Conservation (phyloP, 2,329 filamentous ascomycete species). For the Pseudogymnoascus sp. region DNA sequence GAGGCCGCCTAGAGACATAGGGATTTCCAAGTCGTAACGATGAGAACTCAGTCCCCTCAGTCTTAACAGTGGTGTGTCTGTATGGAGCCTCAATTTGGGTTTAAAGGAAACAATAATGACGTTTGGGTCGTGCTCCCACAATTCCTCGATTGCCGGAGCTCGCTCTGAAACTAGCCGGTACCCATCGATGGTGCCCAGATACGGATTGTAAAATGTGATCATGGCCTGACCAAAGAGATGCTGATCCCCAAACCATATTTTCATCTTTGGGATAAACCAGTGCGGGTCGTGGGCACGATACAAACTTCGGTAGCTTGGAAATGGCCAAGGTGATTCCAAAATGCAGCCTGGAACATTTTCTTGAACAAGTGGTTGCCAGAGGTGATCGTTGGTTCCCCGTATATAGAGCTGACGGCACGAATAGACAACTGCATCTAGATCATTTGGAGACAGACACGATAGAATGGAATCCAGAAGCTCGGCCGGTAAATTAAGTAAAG, state of each 20-base stretch:
- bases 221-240: conserved; percentile 68
- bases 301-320: conserved; percentile 58
- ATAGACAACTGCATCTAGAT: conserved; percentile 52
- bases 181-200: conserved; percentile 68
- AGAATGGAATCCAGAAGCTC: conserved; percentile 72
- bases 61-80: conserved; percentile 64
- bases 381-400: conserved; percentile 55
- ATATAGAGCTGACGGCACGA: conserved; percentile 55
- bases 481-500: conserved; percentile 53
- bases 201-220: conserved; percentile 66
- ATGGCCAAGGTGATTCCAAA: conserved; percentile 50
- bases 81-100: conserved; percentile 61
- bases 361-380: conserved; percentile 68
- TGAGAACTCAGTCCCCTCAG: conserved; percentile 34
- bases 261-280: conserved; percentile 76
- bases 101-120: conserved; percentile 67
- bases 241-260: conserved; percentile 78
- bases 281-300: conserved; percentile 68
- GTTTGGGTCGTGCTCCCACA: conserved; percentile 57
- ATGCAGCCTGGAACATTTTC: conserved; percentile 51
- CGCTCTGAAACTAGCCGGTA: conserved; percentile 66
- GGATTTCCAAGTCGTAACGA: conserved; percentile 41
- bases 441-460: conserved; percentile 53
- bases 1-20: conserved; percentile 43
- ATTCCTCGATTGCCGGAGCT: conserved; percentile 43